Percentiles rank a stretch among this genome's conserved stretches.
Evolutionary conservation across 805 yeast genomes (phyloP).

Genomic region (Kluyveromyces lactis): DNA sequence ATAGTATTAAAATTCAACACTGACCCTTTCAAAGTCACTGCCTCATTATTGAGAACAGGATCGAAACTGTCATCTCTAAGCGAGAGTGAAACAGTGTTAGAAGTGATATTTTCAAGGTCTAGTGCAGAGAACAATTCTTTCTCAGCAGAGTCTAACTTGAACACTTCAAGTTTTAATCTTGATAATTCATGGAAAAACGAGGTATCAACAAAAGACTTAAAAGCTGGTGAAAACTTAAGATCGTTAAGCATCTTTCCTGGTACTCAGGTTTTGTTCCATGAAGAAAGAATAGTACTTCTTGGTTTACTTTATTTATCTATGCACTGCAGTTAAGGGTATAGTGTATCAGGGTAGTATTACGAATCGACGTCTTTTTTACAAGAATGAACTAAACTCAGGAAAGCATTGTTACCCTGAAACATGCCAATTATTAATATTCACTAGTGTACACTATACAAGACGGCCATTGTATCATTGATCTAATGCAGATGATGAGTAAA

Average conservation of each 20-base stretch:
- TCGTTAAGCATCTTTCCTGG: neutral
- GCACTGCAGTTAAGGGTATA: too few species aligned
- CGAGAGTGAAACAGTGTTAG: conserved; percentile 15
- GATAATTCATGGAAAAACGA: conserved; percentile 77
- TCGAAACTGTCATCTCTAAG: conserved; percentile 29
- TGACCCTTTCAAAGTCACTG: conserved; percentile 27
- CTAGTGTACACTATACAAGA: too few species aligned
- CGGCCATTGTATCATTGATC: too few species aligned
- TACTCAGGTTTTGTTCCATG: neutral
- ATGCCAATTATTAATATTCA: too few species aligned
- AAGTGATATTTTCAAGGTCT: conserved; percentile 15
- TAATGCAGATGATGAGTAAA: too few species aligned
- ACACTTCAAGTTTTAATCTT: conserved; percentile 61
- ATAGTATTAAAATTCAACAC: conserved; percentile 67
- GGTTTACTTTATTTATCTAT: too few species aligned
- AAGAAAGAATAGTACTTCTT: too few species aligned
- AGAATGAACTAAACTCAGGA: too few species aligned
- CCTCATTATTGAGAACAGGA: conserved; percentile 9
- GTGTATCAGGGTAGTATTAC: too few species aligned
- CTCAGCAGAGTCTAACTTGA: conserved; percentile 41
- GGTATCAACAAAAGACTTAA: conserved; percentile 74
- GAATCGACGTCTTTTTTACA: too few species aligned
- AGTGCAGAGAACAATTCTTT: conserved; percentile 20
- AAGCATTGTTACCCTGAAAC: too few species aligned
- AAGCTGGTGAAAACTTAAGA: conserved; percentile 33